Conservation (phyloP, 768 basidiomycete genomes). For the Melanogaster broomeanus region DNA sequence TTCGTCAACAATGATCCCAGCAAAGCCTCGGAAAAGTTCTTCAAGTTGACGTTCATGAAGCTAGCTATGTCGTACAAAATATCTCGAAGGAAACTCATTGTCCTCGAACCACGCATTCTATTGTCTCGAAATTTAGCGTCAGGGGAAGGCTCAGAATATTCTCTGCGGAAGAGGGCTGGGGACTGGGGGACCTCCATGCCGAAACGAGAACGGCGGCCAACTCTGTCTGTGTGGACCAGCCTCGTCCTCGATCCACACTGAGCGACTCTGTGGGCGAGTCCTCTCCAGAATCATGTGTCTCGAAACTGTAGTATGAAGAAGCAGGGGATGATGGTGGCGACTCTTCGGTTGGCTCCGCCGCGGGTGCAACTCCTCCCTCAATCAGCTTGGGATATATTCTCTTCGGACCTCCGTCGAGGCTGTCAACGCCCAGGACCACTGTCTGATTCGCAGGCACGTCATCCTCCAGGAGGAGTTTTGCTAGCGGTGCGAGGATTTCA, state of each 20-base stretch:
- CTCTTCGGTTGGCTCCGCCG: neutral
- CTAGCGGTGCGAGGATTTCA: neutral
- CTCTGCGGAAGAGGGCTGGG: slow-evolving; percentile 1
- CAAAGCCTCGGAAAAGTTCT: too few relatives aligned
- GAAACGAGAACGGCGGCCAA: neutral
- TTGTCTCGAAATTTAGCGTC: too few relatives aligned
- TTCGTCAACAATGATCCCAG: too few relatives aligned
- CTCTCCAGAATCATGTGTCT: neutral
- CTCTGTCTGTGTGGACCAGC: neutral
- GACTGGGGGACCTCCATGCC: neutral
- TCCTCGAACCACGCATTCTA: too few relatives aligned
- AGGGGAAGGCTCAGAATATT: neutral
- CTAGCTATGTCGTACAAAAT: too few relatives aligned
- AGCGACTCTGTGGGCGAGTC: slow-evolving; percentile 1
- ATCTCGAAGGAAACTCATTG: too few relatives aligned
- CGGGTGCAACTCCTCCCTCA: neutral
- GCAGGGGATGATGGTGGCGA: neutral
- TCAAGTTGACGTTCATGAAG: too few relatives aligned
- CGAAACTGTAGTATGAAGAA: neutral
- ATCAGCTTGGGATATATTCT: slow-evolving; percentile 1
- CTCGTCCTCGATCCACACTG: slow-evolving; percentile 1
- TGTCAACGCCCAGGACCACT: neutral
- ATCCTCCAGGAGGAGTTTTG: slow-evolving; percentile 1
- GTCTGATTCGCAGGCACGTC: neutral
- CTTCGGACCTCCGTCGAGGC: neutral